Conservation (phyloP, 148 eudicot species). For the Rhododendron ferrugineum region DNA sequence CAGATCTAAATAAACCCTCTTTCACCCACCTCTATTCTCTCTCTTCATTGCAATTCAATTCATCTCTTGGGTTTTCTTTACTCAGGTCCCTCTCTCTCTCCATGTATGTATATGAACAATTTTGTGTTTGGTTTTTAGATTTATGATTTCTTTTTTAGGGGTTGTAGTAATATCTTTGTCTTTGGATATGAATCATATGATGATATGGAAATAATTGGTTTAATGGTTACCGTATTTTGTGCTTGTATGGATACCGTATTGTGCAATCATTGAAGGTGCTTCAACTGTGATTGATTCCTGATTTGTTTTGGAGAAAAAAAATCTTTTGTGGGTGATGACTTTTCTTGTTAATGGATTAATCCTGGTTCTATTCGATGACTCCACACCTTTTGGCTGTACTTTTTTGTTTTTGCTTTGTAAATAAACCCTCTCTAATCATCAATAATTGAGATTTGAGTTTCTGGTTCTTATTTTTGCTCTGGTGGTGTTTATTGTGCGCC, state of each 20-base stretch:
- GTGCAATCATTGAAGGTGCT: not conserved
- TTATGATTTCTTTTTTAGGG: not conserved
- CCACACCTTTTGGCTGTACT: not conserved
- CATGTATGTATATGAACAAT: not conserved
- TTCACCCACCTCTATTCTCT: not conserved
- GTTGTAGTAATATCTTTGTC: not conserved
- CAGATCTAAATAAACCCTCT: not conserved
- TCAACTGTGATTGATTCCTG: not conserved
- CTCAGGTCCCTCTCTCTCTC: conserved; percentile 1
- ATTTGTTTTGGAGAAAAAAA: not conserved
- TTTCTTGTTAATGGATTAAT: conserved; percentile 1
- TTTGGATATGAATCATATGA: not conserved
- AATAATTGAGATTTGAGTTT: not conserved
- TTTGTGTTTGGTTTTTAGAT: not conserved
- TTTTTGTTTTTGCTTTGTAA: not conserved
- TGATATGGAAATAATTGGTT: not conserved
- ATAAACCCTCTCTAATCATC: not conserved
- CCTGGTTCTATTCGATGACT: not conserved
- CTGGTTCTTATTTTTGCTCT: not conserved
- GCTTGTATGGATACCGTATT: not conserved
- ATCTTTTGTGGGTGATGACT: not conserved
- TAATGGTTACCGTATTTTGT: not conserved
- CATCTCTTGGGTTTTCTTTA: not conserved
- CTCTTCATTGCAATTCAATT: not conserved
- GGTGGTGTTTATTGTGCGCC: not conserved